A percentile compares a stretch with the other conserved stretches of the same genome.
These are phyloP conservation scores for Astrephomene gubernaculifera DNA, from an alignment of 139 green algal species.

Conservation along the genomic window DNA sequence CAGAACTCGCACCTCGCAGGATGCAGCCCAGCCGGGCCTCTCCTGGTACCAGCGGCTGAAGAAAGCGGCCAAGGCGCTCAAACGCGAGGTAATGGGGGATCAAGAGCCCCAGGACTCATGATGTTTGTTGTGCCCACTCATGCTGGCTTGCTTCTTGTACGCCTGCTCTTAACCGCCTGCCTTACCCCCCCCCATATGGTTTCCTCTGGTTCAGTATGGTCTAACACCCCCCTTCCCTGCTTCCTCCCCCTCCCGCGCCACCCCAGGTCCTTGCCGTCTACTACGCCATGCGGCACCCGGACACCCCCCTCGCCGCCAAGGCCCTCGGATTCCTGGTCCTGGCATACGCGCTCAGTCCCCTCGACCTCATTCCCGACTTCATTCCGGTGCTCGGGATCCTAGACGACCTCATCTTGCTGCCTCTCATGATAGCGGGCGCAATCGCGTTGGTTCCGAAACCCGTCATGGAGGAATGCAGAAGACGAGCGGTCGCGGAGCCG, in stretches of 20 bases:
- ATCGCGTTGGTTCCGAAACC: constrained; percentile 52
- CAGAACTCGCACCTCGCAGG: too few species aligned
- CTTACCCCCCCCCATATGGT: too few species aligned
- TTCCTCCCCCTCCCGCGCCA: too few species aligned
- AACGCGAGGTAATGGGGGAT: constrained; percentile 63
- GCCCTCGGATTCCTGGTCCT: constrained; percentile 35
- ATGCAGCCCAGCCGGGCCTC: background rate
- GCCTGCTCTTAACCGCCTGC: too few species aligned
- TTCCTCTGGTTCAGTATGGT: too few species aligned
- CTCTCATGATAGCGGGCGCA: constrained; percentile 47
- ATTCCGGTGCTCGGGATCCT: constrained; percentile 60
- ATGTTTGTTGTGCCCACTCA: too few species aligned
- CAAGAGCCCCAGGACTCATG: too few species aligned
- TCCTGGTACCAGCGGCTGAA: constrained; percentile 44
- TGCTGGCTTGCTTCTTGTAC: too few species aligned
- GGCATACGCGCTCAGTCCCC: constrained; percentile 20
- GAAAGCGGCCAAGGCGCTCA: constrained; percentile 46
- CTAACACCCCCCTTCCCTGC: too few species aligned
- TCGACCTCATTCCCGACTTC: constrained; percentile 77
- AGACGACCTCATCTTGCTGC: constrained; percentile 74
- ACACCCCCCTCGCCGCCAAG: constrained; percentile 22
- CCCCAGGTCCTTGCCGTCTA: constrained; percentile 27
- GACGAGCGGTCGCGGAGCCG: constrained; percentile 21
- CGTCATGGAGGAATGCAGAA: constrained; percentile 45
- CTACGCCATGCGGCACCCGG: background rate